Evolutionary conservation across 1,139 yeast species (phyloP), one percentile per base, ranked within the genome.

Genomic region (Scheffersomyces illinoinensis): DNA sequence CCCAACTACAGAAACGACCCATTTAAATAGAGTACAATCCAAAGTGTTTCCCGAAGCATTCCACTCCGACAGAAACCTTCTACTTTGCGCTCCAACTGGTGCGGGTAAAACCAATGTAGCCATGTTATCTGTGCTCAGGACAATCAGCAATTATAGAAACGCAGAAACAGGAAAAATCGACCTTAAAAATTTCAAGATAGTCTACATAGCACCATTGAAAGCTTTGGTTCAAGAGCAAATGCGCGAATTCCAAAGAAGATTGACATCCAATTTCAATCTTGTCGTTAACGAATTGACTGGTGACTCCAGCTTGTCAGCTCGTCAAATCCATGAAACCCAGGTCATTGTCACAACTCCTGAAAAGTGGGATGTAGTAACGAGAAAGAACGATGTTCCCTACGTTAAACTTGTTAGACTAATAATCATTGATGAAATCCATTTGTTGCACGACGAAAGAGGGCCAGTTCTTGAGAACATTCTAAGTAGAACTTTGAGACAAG

Each of bases 51-150:
- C 97, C 1, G 73, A 78, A 48, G 98, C 97, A 0, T 91, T 93
- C 66, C 72, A 82, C 10, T 75, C 84, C 0, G 96, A 91, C 67
- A 84, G 84, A 19, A 95, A 93, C 66, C 71, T 95, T 54, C 77
- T 95, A 21, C 78, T 95, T 65, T 93, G 98, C 82, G 98, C 99
- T 0, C 99, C 99, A 3, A 95, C 99, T 0, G 99, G 99, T 75
- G 98, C 98, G 3, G 99, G 99, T 77, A 95, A 95, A 71, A 95
- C 99, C 17, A 95, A 95, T 72, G 97, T 93, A 47, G 99, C 99
- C 0, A 83, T 95, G 86, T 76, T 95, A 58, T 79, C 97, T 0
- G 83, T 91, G 6, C 76, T 93, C 23, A 80, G 89, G 57, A 78
- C 91, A 0, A 73, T 93, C 33, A 78, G 85, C 0, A 84, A 89